Base-by-base conservation (phyloP, 768 basidiomycete species). In the Lactarius quietus region DNA sequence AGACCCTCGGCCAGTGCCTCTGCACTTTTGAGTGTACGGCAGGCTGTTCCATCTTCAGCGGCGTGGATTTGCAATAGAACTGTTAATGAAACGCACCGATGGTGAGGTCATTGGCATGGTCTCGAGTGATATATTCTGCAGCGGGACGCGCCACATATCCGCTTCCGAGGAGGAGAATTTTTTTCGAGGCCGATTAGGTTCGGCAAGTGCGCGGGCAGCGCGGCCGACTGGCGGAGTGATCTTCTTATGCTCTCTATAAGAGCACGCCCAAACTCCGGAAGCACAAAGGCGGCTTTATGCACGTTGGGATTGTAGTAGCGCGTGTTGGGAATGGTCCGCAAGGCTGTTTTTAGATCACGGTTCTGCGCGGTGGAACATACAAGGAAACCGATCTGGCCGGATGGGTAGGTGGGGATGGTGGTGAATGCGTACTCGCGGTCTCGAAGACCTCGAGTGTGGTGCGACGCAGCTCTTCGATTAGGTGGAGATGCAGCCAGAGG, bases 61-160 rank as follows among this genome's bases (percentile, higher is more conserved):
- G 58, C 61, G 48, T 51, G 35, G 62, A 36, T 17, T 3, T 51
- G 63, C 23, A 45, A 35, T 31, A 57, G 63, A 29, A 4, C 48
- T 29, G 61, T 28, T 14, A 15, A n/a, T 33, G 31, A 38, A 15
- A 76, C 84, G 52, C 64, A 88, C 92, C 95, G 63, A 98, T 85
- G 39, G 92, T 95, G 72, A 99, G 82, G 59, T 84, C 77, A 77
- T 98, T 95, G 65, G 83, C 83, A 55, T 90, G 87, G 72, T 89
- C 81, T 43, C 92, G 88, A 61, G 86, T 86, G 70, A 99, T 81
- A 75, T 96, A 98, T 75, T 98, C 95, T 6, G 95, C 97, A 64
- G 92, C 93, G n/a, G 97, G 97, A 20, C 89, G 85, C 1, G 97
- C 95, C 67, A 99, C 97, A 72, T 92, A 96, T 53, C 97, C 97